Evolutionary conservation across 2,329 filamentous ascomycete species (phyloP), one percentile per base, ranked within the genome.

Genomic region (Xylaria sp.): DNA sequence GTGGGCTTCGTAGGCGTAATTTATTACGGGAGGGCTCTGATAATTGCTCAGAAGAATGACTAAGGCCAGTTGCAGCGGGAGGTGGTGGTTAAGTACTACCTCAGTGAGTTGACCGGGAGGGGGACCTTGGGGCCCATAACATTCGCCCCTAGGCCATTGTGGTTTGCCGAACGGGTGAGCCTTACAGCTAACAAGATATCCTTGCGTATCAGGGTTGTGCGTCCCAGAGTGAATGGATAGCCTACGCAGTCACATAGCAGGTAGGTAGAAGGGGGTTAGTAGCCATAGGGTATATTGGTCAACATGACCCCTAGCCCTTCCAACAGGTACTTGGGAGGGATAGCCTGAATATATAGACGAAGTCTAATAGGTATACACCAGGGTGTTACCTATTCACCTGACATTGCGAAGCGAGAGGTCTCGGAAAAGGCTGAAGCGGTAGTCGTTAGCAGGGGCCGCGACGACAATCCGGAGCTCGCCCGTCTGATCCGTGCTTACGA

Each of bases 31-130:
- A 65, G 65, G 9, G 50, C 65, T 32, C 51, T 70, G 16, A 44
- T 65, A 25, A 13, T 71, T 5, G 2, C 50, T 1, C 29, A 68
- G 40, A 60, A 51, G 18, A 21, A 59, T n/a, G 12, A 3, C 1
- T 1, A 1, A 0, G 65, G 60, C 9, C 8, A n/a, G 18, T 1
- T 32, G 9, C 1, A 50, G 8, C 54, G 63, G n/a, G 65, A 58
- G 27, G 3, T 70, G 2, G 55, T 70, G 3, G 29, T 72, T 13
- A 70, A 72, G 55, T 71, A 69, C 62, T 71, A 67, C 0, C 48
- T 66, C 12, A 63, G 68, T 10, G 32, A 35, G 2, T 32, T 59
- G 9, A 29, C 66, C 1, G 21, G 27, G 32, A 35, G 32, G 8
- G 32, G 32, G 5, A 35, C 8, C 10, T 35, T 35, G 32, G 10